Evolutionary conservation across 2,329 filamentous ascomycete genomes (phyloP), one percentile per base, ranked within the genome.

Genomic region (Ophiostoma angusticollis): DNA sequence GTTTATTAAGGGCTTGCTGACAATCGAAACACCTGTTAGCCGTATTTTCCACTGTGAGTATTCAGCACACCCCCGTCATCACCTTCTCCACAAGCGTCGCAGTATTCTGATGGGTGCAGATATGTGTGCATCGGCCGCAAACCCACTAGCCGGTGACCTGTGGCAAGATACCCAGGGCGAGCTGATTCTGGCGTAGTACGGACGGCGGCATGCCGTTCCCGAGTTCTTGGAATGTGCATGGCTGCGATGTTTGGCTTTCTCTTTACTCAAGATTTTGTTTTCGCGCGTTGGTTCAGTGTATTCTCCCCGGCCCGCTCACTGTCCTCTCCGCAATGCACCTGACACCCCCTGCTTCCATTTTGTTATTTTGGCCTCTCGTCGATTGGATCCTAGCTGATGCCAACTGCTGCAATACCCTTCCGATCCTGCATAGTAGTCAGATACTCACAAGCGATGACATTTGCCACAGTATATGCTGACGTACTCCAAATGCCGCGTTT

Each of bases 111-210:
- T 23, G 6, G 14, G 12, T 17, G 3, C 42, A 76, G 72, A 46
- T 76, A 78, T 52, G 68, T 78, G 27, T 77, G 71, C 46, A 76
- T 78, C 48, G 74, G 74, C 35, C 64, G 65, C 45, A 79, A 78
- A 47, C 67, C 40, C 60, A 56, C 13, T 48, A 36, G 40, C 8
- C 16, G 9, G 17, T 18, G 9, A 12, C 17, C 16, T 11, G 8
- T 6, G 36, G 9, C 7, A 2, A 24, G 29, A 5, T 14, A 11
- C 9, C 12, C 24, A 18, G 19, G 30, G 12, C 14, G 6, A n/a
- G 6, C 11, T 13, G 12, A 5, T 6, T 28, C 11, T 6, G 11
- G 25, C 25, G 11, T 9, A 18, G 29, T 31, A 6, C 16, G 16
- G 14, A 18, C 9, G 29, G n/a, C 11, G 16, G 9, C n/a, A 12